Base-by-base conservation (phyloP, 192 early-diverging fungal species). In the Rhizophagus sp. region DNA sequence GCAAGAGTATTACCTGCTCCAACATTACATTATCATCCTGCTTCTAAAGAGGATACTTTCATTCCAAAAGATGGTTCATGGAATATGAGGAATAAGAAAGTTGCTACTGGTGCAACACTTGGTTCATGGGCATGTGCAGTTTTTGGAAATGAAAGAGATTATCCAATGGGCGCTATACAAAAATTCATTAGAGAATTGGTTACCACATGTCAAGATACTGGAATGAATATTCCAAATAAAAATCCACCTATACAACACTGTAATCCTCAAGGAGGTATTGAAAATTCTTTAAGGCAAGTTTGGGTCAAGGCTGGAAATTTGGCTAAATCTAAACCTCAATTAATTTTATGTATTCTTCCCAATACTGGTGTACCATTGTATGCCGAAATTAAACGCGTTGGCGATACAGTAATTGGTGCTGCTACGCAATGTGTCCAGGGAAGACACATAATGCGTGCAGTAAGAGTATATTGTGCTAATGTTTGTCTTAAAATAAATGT, bases 401-500 rank as follows among this genome's bases (percentile, higher is more conserved):
- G 52, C 5, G 52, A 57, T 57, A 57, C 52, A n/a, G 19, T 57
- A 57, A 57, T 57, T 57, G 52, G 52, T 1, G 52, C 22, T 57
- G 52, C 52, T 57, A 22, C 52, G 22, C 52, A 57, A 57, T 57
- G 52, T 19, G 7, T 57, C 2, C 52, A 57, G 6, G 0, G 17
- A 0, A 57, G 17, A 6, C 52, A n/a, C 22, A 19, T 57, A 1
- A 3, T 22, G 5, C 1, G 0, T 4, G 52, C 52, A 57, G 1
- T 30, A 57, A 57, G 4, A 81, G 90, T 97, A 87, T 98, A 98
- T 87, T 96, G 95, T 76, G 97, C 96, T 22, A 98, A 98, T 75
- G 92, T 98, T n/a, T 95, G 92, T 75, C 85, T 98, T 33, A 98
- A 97, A 87, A 90, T 97, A 76, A 98, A 98, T 84, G 89, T 93